Base-by-base conservation (phyloP, 345 rosid genomes). In the Erysimum cheiranthoides region DNA sequence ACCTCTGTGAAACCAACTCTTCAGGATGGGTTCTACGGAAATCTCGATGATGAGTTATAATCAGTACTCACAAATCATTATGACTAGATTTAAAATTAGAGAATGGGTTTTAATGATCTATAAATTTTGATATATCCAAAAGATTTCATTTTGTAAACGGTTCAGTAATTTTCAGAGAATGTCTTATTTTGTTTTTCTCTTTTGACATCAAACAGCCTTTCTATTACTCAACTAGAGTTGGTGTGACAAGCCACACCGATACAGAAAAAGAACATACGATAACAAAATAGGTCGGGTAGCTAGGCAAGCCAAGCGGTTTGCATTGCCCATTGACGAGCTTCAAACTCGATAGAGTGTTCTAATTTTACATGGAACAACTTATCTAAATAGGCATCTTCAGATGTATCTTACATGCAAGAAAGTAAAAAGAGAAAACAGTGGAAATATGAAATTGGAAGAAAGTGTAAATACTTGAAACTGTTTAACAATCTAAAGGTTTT, bases 21-120 rank as follows among this genome's bases (percentile, higher is more conserved):
- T 80, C 86, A 42, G 79, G 81, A 6, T 91, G 94, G 94, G 65
- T 82, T 42, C 73, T 91, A 80, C 85, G 77, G 74, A 89, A 61
- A 59, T 70, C 78, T 45, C 77, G 67, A 10, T 65, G 71, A 77
- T 39, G 68, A 61, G 47, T 45, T 12, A 17, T 46, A 9, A 14
- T 43, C 63, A 35, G 10, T 9, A 36, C 66, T 36, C 32, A 13
- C 11, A 6, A 38, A 13, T 40, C 18, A 13, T 11, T 6, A 10
- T 39, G 28, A 36, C 17, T 60, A 40, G 67, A 40, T 40, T 6
- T n/a, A 4, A 61, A 39, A 21, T 10, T 52, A 28, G 59, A 66
- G 49, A 21, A 21, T 5, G 21, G 6, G 17, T n/a, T 38, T 66
- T 46, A 12, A 9, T 17, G 43, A 27, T 16, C 45, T 17, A 28